Evolutionary conservation across 2,329 filamentous ascomycete genomes (phyloP).

Genomic region (Paraphaeosphaeria minitans): DNA sequence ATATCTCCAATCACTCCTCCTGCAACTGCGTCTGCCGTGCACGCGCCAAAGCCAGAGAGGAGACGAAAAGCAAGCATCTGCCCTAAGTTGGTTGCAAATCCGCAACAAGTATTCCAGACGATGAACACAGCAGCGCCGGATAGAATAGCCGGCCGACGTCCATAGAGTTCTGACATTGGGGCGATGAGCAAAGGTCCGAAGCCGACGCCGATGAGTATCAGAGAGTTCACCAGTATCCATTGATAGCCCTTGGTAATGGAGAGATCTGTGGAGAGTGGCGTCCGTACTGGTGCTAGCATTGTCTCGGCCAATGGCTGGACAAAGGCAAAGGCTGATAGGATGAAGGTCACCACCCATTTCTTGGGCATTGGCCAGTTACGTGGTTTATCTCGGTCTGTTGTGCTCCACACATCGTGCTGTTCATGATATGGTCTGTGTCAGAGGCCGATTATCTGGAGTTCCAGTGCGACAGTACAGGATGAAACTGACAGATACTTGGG

Average conservation of each 20-base stretch:
- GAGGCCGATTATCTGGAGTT: too few species aligned
- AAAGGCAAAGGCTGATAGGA: conserved; percentile 7
- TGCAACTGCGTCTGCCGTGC: conserved; percentile 15
- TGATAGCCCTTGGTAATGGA: conserved; percentile 47
- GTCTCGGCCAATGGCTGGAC: conserved; percentile 18
- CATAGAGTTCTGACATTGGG: conserved; percentile 55
- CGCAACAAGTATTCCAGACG: conserved; percentile 16
- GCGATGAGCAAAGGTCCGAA: conserved; percentile 35
- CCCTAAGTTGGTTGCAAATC: conserved; percentile 5
- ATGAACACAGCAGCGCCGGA: conserved; percentile 9
- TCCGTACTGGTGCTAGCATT: conserved; percentile 56
- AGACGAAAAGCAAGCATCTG: conserved; percentile 18
- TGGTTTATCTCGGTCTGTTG: background rate
- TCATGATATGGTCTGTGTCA: too few species aligned
- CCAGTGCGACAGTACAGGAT: too few species aligned
- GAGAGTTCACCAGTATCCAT: conserved; percentile 50
- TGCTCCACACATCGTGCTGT: too few species aligned
- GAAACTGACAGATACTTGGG: too few species aligned
- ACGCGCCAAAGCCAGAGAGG: conserved; percentile 15
- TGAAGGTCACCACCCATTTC: conserved; percentile 17
- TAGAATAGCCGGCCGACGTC: conserved; percentile 38
- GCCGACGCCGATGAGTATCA: conserved; percentile 57
- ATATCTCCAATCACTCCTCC: conserved; percentile 14
- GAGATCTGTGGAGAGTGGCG: conserved; percentile 55
- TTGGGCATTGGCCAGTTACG: background rate